Base-by-base conservation (phyloP, 2,329 filamentous ascomycete species). In the Arthrobotrys sinensis region DNA sequence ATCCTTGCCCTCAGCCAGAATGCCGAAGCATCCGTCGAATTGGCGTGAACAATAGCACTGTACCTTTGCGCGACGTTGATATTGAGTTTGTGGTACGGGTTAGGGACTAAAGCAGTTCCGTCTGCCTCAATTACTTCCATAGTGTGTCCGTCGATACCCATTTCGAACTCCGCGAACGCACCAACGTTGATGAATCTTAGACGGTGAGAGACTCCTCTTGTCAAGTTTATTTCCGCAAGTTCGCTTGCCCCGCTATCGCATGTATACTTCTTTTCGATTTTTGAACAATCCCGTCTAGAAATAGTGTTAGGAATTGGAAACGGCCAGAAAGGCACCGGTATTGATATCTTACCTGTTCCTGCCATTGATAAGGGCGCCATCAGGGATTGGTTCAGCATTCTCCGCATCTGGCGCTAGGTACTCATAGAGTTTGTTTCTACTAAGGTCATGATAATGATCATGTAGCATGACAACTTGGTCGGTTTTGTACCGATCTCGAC, bases 31-130 rank as follows among this genome's bases (percentile, higher is more conserved):
- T 86, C 85, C 1, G 87, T 86, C 60, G 88, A 87, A 81, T 90
- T 90, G 4, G 90, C 86, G 1, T 88, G 88, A 0, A 93, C 81
- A 0, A 93, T 83, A 12, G 91, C 86, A 81, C 90, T 91, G 81
- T 92, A 93, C 12, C 92, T 87, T 82, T 93, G 91, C 0, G 91
- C 91, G 0, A 91, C 90, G 6, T 90, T 87, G 21, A 94, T 85
- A 77, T 91, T 90, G 66, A 93, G 84, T 78, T 89, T 88, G 38
- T 88, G 86, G 5, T 90, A 87, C 0, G 88, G 85, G 3, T 85
- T 84, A 0, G 91, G 90, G 72, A 89, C 86, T 0, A 92, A 88
- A 40, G 89, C 88, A 0, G 90, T 89, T 14, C 91, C 91, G 81
- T 93, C 91, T 0, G 92, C 89, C 82, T 93, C 91, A 8, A 91